These are phyloP conservation scores for Acacia acuminata DNA, from an alignment of 306 rosid species.

Conservation along the genomic window DNA sequence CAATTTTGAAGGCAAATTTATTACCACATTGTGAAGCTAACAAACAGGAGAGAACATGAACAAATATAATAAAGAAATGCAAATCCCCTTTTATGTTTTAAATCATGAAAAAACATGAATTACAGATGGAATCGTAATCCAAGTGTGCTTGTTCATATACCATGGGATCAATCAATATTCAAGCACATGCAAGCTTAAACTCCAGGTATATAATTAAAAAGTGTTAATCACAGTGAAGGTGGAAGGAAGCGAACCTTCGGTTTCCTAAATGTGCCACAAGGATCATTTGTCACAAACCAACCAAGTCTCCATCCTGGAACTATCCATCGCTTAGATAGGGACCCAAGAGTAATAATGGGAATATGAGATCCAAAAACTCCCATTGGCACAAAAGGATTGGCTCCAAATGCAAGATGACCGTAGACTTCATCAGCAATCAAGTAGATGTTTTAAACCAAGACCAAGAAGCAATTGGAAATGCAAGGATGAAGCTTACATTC, in stretches of 20 bases:
- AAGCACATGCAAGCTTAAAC: background rate
- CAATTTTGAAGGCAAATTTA: background rate
- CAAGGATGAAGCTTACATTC: background rate
- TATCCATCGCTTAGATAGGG: slow-evolving; percentile 95
- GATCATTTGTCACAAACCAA: slow-evolving; percentile 92
- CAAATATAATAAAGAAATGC: background rate
- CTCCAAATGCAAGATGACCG: slow-evolving; percentile 91
- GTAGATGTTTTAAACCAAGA: background rate
- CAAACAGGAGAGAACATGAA: background rate
- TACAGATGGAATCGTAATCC: background rate
- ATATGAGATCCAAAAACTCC: slow-evolving; percentile 83
- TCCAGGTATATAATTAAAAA: background rate
- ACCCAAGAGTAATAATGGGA: slow-evolving; percentile 92
- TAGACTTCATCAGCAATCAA: slow-evolving; percentile 95
- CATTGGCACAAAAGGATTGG: slow-evolving; percentile 87
- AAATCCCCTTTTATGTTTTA: background rate
- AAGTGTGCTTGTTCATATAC: background rate
- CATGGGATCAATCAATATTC: background rate
- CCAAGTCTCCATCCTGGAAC: slow-evolving; percentile 99
- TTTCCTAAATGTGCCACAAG: slow-evolving; percentile 60
- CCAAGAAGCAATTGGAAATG: too few species aligned
- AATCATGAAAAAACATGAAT: background rate
- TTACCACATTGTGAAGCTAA: slow-evolving; percentile 2
- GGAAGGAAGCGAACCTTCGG: slow-evolving; percentile 65
- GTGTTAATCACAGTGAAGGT: background rate